A percentile compares a stretch with the other conserved stretches of the same genome.
phyloP scores from a whole-genome alignment of 495 filamentous ascomycete species.

The Aspergillus kassunensis region DNA sequence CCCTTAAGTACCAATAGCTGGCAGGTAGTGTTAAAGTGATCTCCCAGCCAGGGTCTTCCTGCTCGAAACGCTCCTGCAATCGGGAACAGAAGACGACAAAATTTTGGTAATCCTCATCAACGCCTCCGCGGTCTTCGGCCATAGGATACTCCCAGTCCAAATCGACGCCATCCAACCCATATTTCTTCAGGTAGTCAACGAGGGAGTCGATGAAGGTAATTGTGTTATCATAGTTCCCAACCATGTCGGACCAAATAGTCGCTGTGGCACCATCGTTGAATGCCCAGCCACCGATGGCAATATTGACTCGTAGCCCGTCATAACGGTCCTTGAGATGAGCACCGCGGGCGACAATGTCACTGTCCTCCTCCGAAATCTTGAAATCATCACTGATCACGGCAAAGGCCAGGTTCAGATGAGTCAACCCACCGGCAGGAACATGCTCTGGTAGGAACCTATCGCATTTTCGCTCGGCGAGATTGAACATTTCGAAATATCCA shows the following conservation, averaged over 20 bases:
- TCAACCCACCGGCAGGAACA: conserved; percentile 15
- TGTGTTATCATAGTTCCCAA: conserved; percentile 24
- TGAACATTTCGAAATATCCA: neutral
- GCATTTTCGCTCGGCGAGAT: neutral
- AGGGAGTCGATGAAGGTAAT: conserved; percentile 43
- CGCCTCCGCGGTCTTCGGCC: conserved; percentile 35
- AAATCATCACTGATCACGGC: conserved; percentile 33
- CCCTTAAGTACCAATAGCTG: conserved; percentile 40
- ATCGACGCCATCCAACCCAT: conserved; percentile 54
- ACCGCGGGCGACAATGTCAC: conserved; percentile 24
- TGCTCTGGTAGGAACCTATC: neutral
- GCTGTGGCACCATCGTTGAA: conserved; percentile 10
- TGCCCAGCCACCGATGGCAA: conserved; percentile 43
- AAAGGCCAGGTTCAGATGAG: conserved; percentile 37
- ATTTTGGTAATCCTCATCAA: conserved; percentile 36
- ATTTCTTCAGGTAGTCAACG: conserved; percentile 37
- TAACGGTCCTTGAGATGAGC: conserved; percentile 30
- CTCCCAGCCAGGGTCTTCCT: conserved; percentile 34
- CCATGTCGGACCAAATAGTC: conserved; percentile 28
- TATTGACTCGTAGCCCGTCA: conserved; percentile 30
- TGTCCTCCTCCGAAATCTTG: conserved; percentile 20
- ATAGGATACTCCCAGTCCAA: conserved; percentile 57
- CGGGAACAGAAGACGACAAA: conserved; percentile 36
- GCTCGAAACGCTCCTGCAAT: conserved; percentile 30
- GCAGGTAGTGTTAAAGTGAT: conserved; percentile 38